Base-by-base conservation (phyloP, 2,329 filamentous ascomycete species). In the Didymella glomerata region DNA sequence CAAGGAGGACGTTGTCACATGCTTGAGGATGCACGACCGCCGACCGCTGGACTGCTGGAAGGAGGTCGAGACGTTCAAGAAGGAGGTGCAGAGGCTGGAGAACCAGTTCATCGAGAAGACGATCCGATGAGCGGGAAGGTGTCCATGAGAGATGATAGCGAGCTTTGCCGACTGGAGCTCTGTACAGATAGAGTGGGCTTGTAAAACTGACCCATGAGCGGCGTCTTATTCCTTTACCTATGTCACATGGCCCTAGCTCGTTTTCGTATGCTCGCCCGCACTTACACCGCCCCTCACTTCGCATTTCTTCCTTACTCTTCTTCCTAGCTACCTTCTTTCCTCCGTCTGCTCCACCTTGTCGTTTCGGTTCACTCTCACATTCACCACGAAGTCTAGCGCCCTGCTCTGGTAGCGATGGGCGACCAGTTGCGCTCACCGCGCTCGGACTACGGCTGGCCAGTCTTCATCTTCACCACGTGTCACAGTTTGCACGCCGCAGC, bases 41-140 rank as follows among this genome's bases (percentile, higher is more conserved):
- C 86, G 92, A 77, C 93, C 94, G 76, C 82, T 97, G 75, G 91
- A 97, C 82, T 98, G 94, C 85, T 97, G 91, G 90, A 85, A 88
- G 79, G 93, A 97, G 85, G 92, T 97, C 24, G 90, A 96, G 81
- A 84, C 83, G 20, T 98, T 98, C 79, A 96, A 93, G 86, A 85
- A 86, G 70, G 92, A 96, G 83, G 93, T 98, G 49, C 87, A 90
- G 68, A 88, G 87, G 81, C 78, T 97, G 79, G 94, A 97, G 85
- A 89, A 87, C 79, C 84, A 84, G 25, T 98, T 96, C 87, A 92
- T 97, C 34, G 90, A 96, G 74, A 92, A 89, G 81, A 88, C 96
- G 55, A 85, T 91, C 57, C 67, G 78, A 68, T 82, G 68, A 76
- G 50, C 25, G 27, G 20, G 28, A 16, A n/a, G 4, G 5, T 22